Conservation (phyloP, 2,329 filamentous ascomycete genomes). For the Ceratocystis eucalypticola region DNA sequence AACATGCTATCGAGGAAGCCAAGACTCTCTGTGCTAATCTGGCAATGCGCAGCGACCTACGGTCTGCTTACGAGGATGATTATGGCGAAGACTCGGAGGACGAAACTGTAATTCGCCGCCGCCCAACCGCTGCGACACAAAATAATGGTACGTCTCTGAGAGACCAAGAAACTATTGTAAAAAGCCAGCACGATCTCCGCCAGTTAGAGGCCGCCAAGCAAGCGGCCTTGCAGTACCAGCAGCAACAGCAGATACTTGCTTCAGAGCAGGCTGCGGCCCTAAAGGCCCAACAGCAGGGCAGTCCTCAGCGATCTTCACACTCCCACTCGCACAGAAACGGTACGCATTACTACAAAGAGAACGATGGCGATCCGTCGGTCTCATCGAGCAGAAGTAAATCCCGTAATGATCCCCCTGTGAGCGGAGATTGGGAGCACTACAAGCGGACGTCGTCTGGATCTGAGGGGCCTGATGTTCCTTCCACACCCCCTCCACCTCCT, state of each 20-base stretch:
- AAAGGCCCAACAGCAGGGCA: constrained; percentile 8
- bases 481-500: constrained; percentile 13
- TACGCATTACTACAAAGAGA: constrained; percentile 12
- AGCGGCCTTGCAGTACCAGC: neutral
- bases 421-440: constrained; percentile 14
- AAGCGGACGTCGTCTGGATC: constrained; percentile 4
- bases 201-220: constrained; percentile 6
- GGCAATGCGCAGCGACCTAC: constrained; percentile 39
- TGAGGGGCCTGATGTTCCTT: constrained; percentile 9
- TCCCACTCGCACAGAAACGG: constrained; percentile 13
- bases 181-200: neutral
- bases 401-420: neutral
- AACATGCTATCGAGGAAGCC: constrained; percentile 38
- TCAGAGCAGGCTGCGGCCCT: constrained; percentile 7
- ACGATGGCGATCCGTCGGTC: constrained; percentile 1
- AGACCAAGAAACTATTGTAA: neutral
- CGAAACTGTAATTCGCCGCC: constrained; percentile 11
- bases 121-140: constrained; percentile 10
- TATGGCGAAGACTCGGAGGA: constrained; percentile 17
- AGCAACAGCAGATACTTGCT: constrained; percentile 12
- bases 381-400: constrained; percentile 5
- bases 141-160: neutral
- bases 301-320: constrained; percentile 8
- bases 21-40: constrained; percentile 36
- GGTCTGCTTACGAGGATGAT: constrained; percentile 26